Evolutionary conservation across 352 stramenopile species (phyloP).

Genomic region (Globisporangium radiosum): DNA sequence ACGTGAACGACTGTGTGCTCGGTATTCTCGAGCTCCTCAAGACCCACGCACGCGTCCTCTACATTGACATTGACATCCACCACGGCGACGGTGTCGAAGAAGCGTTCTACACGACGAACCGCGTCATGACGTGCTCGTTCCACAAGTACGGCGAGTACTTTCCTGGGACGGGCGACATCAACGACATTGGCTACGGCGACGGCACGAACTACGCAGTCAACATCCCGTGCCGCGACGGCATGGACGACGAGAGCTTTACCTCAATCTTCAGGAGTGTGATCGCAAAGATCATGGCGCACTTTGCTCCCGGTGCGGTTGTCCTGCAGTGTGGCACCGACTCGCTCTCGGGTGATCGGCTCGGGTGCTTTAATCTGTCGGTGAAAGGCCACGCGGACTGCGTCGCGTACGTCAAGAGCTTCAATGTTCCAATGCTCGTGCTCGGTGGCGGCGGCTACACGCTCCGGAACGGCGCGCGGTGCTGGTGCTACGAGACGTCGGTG

Average conservation of each 20-base stretch:
- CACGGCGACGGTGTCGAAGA: conserved; percentile 98
- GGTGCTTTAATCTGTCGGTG: conserved; percentile 98
- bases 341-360: conserved; percentile 96
- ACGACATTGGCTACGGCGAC: conserved; percentile 80
- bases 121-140: conserved; percentile 97
- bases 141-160: conserved; percentile 99
- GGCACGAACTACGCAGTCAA: conserved; percentile 99
- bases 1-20: conserved; percentile 99
- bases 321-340: conserved; percentile 98
- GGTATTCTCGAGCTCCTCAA: conserved; percentile 98
- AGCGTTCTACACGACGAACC: conserved; percentile 99
- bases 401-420: conserved; percentile 95
- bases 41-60: conserved; percentile 95
- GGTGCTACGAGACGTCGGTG: conserved; percentile 96
- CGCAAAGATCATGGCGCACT: conserved; percentile 96
- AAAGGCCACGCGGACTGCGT: conserved; percentile 97
- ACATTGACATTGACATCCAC: conserved; percentile 99
- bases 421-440: conserved; percentile 95
- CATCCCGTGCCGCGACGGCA: conserved; percentile 97
- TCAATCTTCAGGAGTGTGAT: conserved; percentile 91
- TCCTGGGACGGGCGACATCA: conserved; percentile 91
- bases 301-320: conserved; percentile 94
- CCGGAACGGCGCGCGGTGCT: conserved; percentile 92
- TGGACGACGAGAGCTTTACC: conserved; percentile 96
- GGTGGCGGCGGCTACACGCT: conserved; percentile 97